Evolutionary conservation across 192 early-diverging fungal genomes (phyloP).

Genomic region (Chytriomyces confervae): DNA sequence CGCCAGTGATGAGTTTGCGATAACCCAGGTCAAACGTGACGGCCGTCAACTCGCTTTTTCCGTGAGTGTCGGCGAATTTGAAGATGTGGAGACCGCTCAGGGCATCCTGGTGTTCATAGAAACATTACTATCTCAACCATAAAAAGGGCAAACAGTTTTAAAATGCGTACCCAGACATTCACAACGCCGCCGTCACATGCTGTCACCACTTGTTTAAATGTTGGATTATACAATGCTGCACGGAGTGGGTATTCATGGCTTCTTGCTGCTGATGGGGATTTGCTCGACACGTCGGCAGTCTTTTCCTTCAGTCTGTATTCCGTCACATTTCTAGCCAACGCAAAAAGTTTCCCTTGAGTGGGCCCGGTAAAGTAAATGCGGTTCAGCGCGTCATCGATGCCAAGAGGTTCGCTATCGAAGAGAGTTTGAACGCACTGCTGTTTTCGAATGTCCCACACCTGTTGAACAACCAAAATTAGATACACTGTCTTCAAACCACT

Average conservation of each 20-base stretch:
- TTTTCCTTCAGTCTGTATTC: conserved; percentile 47
- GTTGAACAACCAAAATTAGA: background rate
- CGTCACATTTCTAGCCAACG: conserved; percentile 35
- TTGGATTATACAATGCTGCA: conserved; percentile 52
- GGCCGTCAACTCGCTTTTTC: conserved; percentile 57
- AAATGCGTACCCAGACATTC: conserved; percentile 60
- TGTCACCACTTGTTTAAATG: conserved; percentile 54
- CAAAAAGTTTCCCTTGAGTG: conserved; percentile 40
- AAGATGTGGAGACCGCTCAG: conserved; percentile 54
- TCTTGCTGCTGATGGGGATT: background rate
- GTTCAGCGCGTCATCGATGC: conserved; percentile 50
- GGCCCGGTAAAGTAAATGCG: conserved; percentile 43
- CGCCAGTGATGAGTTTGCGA: conserved; percentile 60
- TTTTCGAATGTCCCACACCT: conserved; percentile 62
- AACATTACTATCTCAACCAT: background rate
- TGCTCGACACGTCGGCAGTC: conserved; percentile 12
- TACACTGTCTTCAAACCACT: background rate
- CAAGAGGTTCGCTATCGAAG: conserved; percentile 25
- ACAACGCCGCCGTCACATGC: conserved; percentile 55
- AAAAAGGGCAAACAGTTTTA: background rate
- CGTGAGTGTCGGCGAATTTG: conserved; percentile 53
- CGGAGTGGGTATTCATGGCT: conserved; percentile 56
- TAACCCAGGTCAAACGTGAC: conserved; percentile 53
- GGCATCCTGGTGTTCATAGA: conserved; percentile 39
- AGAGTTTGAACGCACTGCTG: conserved; percentile 59